Evolutionary conservation across 371 early-diverging fungal genomes (phyloP).

Genomic region (Apophysomyces ossiformis): DNA sequence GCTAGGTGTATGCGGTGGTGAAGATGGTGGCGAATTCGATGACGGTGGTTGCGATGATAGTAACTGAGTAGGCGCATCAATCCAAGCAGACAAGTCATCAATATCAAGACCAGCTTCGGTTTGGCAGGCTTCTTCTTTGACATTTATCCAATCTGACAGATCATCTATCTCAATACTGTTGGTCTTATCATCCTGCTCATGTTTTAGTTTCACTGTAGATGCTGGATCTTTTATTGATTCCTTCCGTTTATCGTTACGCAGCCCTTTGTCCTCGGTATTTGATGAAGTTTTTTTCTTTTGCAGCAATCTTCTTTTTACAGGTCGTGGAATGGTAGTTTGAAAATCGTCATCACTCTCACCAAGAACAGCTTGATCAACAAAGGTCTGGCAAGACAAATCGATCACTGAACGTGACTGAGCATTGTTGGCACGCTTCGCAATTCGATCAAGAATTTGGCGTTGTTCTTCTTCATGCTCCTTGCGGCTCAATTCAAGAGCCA

Average conservation of each 20-base stretch:
- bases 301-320: not conserved
- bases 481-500: not conserved
- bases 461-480: too few species aligned
- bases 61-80: not conserved
- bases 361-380: not conserved
- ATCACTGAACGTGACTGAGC: not conserved
- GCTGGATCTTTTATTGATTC: not conserved
- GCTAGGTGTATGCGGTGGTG: not conserved
- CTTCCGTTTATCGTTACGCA: not conserved
- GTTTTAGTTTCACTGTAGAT: not conserved
- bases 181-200: not conserved
- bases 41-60: not conserved
- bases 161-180: not conserved
- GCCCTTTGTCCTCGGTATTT: not conserved
- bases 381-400: not conserved
- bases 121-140: not conserved
- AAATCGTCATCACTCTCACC: constrained; percentile 1
- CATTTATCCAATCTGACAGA: constrained; percentile 1
- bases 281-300: not conserved
- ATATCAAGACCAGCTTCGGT: not conserved
- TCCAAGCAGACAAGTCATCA: not conserved
- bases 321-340: not conserved
- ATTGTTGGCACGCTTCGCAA: not conserved
- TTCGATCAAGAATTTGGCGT: not conserved
- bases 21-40: not conserved